phyloP scores from a whole-genome alignment of 805 yeast species.

The Nakazawaea ernobii region DNA sequence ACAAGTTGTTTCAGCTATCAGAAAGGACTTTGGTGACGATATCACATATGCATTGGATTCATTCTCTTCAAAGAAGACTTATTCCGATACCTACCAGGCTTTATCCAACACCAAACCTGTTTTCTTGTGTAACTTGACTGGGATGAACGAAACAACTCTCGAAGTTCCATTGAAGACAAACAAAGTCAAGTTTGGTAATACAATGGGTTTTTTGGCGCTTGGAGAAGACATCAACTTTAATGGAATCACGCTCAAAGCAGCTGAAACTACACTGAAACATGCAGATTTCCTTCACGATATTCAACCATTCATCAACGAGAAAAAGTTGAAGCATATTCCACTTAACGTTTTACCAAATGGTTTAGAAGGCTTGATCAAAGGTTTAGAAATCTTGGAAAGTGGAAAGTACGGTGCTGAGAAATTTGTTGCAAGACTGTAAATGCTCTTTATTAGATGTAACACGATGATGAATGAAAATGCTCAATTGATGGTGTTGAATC shows the following conservation, averaged over 20 bases:
- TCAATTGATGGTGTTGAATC: too few species aligned
- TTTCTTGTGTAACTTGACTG: slow-evolving; percentile 28
- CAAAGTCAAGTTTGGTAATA: slow-evolving; percentile 26
- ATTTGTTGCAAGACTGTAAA: too few species aligned
- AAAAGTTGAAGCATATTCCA: too few species aligned
- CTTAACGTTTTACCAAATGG: too few species aligned
- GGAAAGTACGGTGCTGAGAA: too few species aligned
- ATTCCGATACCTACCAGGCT: slow-evolving; percentile 25
- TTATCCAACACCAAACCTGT: slow-evolving; percentile 30
- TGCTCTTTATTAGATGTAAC: too few species aligned
- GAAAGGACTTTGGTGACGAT: slow-evolving; percentile 21
- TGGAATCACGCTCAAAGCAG: slow-evolving; percentile 10
- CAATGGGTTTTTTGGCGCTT: slow-evolving; percentile 31
- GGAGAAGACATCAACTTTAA: slow-evolving; percentile 32
- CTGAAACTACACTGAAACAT: too few species aligned
- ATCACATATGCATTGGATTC: slow-evolving; percentile 28
- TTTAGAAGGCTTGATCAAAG: too few species aligned
- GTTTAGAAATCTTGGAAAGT: too few species aligned
- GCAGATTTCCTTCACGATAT: too few species aligned
- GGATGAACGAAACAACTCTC: slow-evolving; percentile 19
- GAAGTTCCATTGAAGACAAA: slow-evolving; percentile 23
- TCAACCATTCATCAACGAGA: too few species aligned
- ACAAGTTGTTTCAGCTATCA: slow-evolving; percentile 23
- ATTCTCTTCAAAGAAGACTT: slow-evolving; percentile 18
- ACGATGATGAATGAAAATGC: too few species aligned